These are phyloP conservation scores for Lathyrus tuberosus DNA, from an alignment of 306 rosid species.

Conservation along the genomic window DNA sequence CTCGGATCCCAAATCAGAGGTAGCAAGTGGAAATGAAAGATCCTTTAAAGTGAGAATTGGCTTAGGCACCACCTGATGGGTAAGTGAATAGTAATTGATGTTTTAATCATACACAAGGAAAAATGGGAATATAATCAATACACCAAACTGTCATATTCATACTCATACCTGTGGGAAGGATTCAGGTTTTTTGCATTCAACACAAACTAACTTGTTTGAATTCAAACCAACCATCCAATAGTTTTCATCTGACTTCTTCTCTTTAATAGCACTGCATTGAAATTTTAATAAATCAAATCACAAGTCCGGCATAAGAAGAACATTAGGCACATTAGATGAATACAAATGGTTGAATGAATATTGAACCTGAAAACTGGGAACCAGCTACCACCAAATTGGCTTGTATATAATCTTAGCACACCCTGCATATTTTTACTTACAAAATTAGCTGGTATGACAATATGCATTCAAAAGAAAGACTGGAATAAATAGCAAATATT, in stretches of 20 bases:
- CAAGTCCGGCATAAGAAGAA: conserved; percentile 12
- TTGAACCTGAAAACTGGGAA: conserved; percentile 88
- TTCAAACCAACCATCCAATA: conserved; percentile 92
- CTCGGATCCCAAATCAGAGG: conserved; percentile 89
- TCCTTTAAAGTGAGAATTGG: conserved; percentile 72
- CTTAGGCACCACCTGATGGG: conserved; percentile 80
- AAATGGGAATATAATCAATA: background rate
- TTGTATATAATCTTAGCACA: conserved; percentile 73
- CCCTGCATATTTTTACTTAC: conserved; percentile 56
- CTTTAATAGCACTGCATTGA: conserved; percentile 72
- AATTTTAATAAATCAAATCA: conserved; percentile 34
- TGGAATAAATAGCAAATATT: conserved; percentile 20
- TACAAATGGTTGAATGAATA: conserved; percentile 32
- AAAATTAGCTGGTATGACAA: conserved; percentile 30
- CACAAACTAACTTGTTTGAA: conserved; percentile 76
- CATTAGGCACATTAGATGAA: conserved; percentile 1
- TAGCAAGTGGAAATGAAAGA: conserved; percentile 89
- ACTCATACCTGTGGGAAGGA: conserved; percentile 72
- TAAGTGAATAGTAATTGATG: conserved; percentile 36
- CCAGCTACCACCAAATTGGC: conserved; percentile 93
- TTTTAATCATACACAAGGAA: conserved; percentile 30
- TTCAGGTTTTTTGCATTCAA: conserved; percentile 73
- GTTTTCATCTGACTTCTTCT: conserved; percentile 73
- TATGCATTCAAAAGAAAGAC: conserved; percentile 26
- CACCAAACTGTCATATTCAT: conserved; percentile 17